Percentiles rank a stretch among this genome's conserved stretches.
Conservation (phyloP, 2,329 filamentous ascomycete species). For the Rutstroemia sp. region DNA sequence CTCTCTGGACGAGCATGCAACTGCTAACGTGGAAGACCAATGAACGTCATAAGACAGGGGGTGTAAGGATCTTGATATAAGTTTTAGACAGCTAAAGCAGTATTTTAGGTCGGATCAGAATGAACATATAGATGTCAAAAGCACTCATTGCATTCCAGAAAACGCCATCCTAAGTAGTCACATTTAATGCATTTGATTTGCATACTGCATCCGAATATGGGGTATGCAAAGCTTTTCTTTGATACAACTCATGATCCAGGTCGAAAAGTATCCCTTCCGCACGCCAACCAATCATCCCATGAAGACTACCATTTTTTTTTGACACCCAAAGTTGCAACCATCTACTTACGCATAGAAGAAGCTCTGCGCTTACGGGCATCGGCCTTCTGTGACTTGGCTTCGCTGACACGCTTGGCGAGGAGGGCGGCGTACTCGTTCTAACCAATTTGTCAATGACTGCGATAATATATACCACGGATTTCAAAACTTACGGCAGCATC, state of each 20-base stretch:
- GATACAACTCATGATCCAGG: slow-evolving; percentile 5
- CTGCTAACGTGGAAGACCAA: too few species aligned
- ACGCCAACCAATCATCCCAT: slow-evolving; percentile 1
- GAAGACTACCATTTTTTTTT: slow-evolving; percentile 3
- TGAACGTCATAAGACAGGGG: too few species aligned
- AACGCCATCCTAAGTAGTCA: slow-evolving; percentile 9
- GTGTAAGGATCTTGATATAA: not conserved
- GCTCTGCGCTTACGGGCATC: slow-evolving; percentile 96
- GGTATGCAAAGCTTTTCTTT: slow-evolving; percentile 8
- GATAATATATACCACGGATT: not conserved
- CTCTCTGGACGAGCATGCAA: too few species aligned
- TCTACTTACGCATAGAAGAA: slow-evolving; percentile 86
- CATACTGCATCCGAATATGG: slow-evolving; percentile 5
- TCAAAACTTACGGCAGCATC: slow-evolving; percentile 85
- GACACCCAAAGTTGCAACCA: slow-evolving; percentile 5
- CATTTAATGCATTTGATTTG: slow-evolving; percentile 7
- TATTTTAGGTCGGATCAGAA: not conserved
- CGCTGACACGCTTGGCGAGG: slow-evolving; percentile 92
- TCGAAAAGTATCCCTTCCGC: slow-evolving; percentile 4
- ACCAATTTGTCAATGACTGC: not conserved
- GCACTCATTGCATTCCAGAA: slow-evolving; percentile 6
- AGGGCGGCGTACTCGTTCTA: slow-evolving; percentile 96
- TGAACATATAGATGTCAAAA: slow-evolving; percentile 1
- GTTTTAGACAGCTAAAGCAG: not conserved
- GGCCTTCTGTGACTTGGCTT: slow-evolving; percentile 90